These are phyloP conservation scores for Helminthosporium solani DNA, from an alignment of 2,329 filamentous ascomycete species.

Conservation along the genomic window DNA sequence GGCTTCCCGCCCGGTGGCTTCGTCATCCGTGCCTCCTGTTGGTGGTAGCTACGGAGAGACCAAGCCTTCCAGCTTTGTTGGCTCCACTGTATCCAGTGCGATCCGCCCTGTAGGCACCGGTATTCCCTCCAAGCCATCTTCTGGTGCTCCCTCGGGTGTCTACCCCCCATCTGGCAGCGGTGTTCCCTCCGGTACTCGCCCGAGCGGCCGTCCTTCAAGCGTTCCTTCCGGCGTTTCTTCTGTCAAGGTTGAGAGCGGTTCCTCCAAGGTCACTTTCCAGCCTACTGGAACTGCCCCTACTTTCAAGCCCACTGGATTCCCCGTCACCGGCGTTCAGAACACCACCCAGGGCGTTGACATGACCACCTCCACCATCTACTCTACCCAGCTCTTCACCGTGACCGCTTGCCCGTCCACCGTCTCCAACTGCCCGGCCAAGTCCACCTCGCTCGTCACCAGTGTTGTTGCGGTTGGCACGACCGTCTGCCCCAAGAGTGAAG, in stretches of 20 bases:
- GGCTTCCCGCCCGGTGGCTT: not conserved
- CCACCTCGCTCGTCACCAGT: conserved; percentile 42
- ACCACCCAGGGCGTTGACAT: conserved; percentile 42
- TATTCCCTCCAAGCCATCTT: conserved; percentile 1
- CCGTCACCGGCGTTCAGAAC: conserved; percentile 43
- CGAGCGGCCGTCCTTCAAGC: conserved; percentile 5
- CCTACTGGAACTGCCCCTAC: conserved; percentile 1
- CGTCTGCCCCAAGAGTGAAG: conserved; percentile 41
- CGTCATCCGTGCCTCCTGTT: not conserved
- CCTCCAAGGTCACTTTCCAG: conserved; percentile 1
- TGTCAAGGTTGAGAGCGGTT: conserved; percentile 5
- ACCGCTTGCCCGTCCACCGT: conserved; percentile 40
- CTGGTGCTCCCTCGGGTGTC: conserved; percentile 5
- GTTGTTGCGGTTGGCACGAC: conserved; percentile 46
- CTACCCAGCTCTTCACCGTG: conserved; percentile 46
- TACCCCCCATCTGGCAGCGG: conserved; percentile 10
- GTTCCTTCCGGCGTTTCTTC: not conserved
- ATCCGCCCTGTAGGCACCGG: conserved; percentile 6
- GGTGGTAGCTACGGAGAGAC: not conserved
- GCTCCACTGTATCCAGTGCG: conserved; percentile 1
- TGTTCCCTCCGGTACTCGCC: conserved; percentile 7
- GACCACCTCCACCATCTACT: conserved; percentile 47
- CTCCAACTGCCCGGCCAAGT: conserved; percentile 40
- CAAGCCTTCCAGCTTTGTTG: not conserved
- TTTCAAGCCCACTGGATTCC: conserved; percentile 4